Evolutionary conservation across 208 protist species (phyloP).

Genomic region (Leishmania turanica): DNA sequence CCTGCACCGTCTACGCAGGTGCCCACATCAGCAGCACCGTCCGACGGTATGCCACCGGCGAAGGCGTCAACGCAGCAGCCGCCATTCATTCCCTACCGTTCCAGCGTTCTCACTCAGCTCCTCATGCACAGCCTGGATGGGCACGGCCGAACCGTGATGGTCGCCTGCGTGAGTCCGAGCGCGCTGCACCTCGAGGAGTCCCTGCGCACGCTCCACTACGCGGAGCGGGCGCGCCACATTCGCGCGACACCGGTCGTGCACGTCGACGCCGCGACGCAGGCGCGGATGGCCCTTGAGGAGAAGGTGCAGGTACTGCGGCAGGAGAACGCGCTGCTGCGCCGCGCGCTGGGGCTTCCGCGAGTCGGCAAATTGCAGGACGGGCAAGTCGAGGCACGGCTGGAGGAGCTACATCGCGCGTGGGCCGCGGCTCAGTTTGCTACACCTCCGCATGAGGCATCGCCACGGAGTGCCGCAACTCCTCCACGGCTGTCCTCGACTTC

Average conservation of each 20-base stretch:
- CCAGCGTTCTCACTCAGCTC: constrained; percentile 84
- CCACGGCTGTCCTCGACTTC: neutral
- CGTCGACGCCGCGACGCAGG: constrained; percentile 65
- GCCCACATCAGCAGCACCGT: neutral
- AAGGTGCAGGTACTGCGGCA: constrained; percentile 34
- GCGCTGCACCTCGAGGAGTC: constrained; percentile 77
- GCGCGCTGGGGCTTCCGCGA: constrained; percentile 17
- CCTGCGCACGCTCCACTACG: constrained; percentile 81
- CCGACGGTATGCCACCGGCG: neutral
- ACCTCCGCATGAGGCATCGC: neutral
- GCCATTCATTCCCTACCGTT: constrained; percentile 87
- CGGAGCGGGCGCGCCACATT: constrained; percentile 74
- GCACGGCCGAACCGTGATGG: constrained; percentile 64
- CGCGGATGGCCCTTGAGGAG: constrained; percentile 52
- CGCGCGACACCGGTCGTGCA: constrained; percentile 46
- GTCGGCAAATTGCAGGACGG: constrained; percentile 10
- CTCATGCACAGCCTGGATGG: constrained; percentile 89
- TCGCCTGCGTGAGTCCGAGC: constrained; percentile 86
- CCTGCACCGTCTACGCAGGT: neutral
- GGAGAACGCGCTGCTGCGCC: constrained; percentile 68
- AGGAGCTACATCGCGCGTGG: constrained; percentile 11
- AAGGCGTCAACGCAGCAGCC: neutral
- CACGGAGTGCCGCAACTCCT: neutral
- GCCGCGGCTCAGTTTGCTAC: neutral
- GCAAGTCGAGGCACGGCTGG: constrained; percentile 17